These are phyloP conservation scores for Citrus glauca DNA, from an alignment of 345 rosid species.

Conservation along the genomic window DNA sequence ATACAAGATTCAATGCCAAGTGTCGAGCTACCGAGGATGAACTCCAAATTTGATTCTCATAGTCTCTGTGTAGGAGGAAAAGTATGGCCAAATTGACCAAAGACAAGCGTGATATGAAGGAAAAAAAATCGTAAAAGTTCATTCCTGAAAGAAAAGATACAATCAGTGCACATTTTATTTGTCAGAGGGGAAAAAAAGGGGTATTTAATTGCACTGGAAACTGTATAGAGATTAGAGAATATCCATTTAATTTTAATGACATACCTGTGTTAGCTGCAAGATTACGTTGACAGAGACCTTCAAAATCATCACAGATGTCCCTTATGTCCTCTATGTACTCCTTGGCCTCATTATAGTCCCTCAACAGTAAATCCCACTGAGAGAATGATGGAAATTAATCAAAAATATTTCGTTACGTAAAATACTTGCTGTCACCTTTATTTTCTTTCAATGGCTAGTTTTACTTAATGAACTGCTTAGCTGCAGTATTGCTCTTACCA, in stretches of 20 bases:
- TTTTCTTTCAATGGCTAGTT: slow-evolving; percentile 7
- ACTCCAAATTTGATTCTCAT: slow-evolving; percentile 20
- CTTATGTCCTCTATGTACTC: slow-evolving; percentile 84
- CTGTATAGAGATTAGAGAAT: not conserved
- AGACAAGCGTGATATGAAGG: slow-evolving; percentile 56
- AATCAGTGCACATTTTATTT: not conserved
- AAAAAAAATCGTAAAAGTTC: slow-evolving; percentile 72
- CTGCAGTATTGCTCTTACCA: slow-evolving; percentile 48
- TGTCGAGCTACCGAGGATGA: slow-evolving; percentile 37
- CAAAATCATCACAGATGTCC: slow-evolving; percentile 87
- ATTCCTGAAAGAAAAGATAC: slow-evolving; percentile 52
- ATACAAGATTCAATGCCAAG: slow-evolving; percentile 46
- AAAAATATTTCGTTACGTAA: not conserved
- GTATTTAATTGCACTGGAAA: not conserved
- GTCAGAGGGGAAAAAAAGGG: not conserved
- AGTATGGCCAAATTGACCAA: slow-evolving; percentile 50
- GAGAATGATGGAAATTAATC: slow-evolving; percentile 15
- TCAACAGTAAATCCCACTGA: slow-evolving; percentile 82
- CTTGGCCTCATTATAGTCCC: slow-evolving; percentile 75
- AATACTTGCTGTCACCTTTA: not conserved
- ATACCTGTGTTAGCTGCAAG: slow-evolving; percentile 96
- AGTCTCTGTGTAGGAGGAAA: slow-evolving; percentile 15
- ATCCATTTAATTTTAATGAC: not conserved
- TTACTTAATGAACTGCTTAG: slow-evolving; percentile 7
- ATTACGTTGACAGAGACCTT: slow-evolving; percentile 85